Base-by-base conservation (phyloP, 768 basidiomycete species). In the Auricularia cornea region DNA sequence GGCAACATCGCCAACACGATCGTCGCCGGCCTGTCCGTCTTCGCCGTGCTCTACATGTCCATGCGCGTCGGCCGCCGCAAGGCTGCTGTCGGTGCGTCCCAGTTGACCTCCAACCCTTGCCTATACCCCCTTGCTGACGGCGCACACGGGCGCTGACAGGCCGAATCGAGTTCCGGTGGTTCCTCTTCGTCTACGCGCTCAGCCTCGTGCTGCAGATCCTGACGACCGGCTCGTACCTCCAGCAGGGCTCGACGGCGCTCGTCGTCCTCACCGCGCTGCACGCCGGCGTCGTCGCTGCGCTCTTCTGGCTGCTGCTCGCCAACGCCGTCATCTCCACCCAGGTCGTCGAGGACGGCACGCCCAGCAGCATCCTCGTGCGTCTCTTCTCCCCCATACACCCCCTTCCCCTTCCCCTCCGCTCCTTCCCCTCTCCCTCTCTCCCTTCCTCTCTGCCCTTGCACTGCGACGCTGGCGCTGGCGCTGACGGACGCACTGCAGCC, bases 1-100 rank as follows among this genome's bases (percentile, higher is more conserved):
- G 92, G 89, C 67, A 92, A 94, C 78, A 83, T 91, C 66, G 94
- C 94, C 64, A 91, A 97, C 72, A 86, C 94, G 71, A 79, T 92
- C 65, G 81, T 83, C 3, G 96, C 92, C 68, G 88, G 79, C n/a
- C 70, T 92, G 59, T 88, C 88, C 69, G 75, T 93, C 65, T 54
- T 91, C 31, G 70, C 88, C 68, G 75, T 84, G n/a, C 66, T 80
- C 28, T 72, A 72, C 38, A 80, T 98, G 48, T 79, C 92, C 44
- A 75, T 78, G 33, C 72, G 80, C 57, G 83, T 86, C 16, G 79
- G 81, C 62, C 76, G 86, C 60, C 77, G 96, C 61, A 88, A 86
- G 69, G 96, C 95, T 12, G 96, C 96, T 20, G 96, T 98, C 40
- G 95, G 93, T 78, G 68, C 69, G 84, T 82, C 29, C 30, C 20